Conservation (phyloP, 257 asterid species). For the Nyctanthes arbortristis region DNA sequence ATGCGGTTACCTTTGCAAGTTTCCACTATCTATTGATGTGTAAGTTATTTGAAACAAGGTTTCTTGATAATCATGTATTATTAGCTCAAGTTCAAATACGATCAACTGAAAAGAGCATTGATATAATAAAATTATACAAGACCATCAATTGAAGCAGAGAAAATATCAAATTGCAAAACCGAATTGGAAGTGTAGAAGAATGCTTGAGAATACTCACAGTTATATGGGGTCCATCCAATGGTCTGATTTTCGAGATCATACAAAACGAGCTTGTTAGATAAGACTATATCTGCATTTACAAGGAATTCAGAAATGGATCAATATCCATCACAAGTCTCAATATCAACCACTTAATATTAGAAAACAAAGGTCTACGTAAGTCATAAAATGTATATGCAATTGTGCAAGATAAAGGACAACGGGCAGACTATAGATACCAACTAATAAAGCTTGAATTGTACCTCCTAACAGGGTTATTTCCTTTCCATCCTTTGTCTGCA, state of each 20-base stretch:
- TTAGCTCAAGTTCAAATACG: not conserved
- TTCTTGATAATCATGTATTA: not conserved
- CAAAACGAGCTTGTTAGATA: constrained; percentile 68
- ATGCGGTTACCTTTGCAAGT: not conserved
- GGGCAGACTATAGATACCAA: not conserved
- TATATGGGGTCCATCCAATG: constrained; percentile 74
- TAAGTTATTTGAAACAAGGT: not conserved
- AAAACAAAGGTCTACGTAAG: not conserved
- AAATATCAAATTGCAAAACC: not conserved
- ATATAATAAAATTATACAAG: not conserved
- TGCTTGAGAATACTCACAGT: constrained; percentile 58
- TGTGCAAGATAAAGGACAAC: not conserved
- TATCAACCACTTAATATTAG: not conserved
- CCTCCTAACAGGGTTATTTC: constrained; percentile 76
- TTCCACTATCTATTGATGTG: not conserved
- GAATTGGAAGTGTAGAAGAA: constrained; percentile 8
- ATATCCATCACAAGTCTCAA: not conserved
- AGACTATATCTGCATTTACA: constrained; percentile 49
- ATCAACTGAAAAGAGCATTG: not conserved
- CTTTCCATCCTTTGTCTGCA: constrained; percentile 59
- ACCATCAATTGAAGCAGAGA: not conserved
- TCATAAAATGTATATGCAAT: not conserved
- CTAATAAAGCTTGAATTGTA: constrained; percentile 21
- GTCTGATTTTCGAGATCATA: constrained; percentile 81
- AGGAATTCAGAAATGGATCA: not conserved